Conservation (phyloP, 116 monocot genomes). For the Dioscorea cayenensis region DNA sequence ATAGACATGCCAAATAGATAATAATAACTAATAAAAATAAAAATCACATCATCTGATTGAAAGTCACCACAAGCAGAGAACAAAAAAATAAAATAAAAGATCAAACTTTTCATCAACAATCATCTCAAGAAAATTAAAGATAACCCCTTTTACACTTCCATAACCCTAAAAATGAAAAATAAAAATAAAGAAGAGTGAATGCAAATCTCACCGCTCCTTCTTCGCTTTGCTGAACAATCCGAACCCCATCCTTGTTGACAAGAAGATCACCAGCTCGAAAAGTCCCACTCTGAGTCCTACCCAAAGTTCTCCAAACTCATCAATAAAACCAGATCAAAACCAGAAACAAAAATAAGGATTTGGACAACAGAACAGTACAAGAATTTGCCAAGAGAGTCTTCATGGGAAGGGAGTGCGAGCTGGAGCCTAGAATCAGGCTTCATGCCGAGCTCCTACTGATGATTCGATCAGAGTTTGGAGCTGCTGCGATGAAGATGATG, state of each 20-base stretch:
- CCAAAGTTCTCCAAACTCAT: background rate
- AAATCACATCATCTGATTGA: too few relatives aligned
- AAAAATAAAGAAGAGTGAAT: background rate
- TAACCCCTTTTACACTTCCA: background rate
- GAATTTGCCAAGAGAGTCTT: slow-evolving; percentile 13
- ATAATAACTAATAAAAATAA: too few relatives aligned
- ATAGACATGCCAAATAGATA: too few relatives aligned
- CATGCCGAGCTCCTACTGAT: background rate
- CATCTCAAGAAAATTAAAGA: too few relatives aligned
- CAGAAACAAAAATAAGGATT: background rate
- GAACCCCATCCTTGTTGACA: slow-evolving; percentile 38
- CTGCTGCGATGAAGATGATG: background rate
- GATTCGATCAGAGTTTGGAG: background rate
- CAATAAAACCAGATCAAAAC: background rate
- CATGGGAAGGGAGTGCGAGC: slow-evolving; percentile 15
- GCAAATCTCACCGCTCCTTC: slow-evolving; percentile 10
- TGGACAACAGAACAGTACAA: slow-evolving; percentile 5
- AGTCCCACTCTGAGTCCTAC: slow-evolving; percentile 28
- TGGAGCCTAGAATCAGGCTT: background rate
- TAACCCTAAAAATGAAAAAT: background rate
- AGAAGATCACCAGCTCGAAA: slow-evolving; percentile 34
- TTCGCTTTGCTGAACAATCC: slow-evolving; percentile 26
- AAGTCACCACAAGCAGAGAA: too few relatives aligned
- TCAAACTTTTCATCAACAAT: background rate
- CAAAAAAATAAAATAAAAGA: too few relatives aligned